These are phyloP conservation scores for Tolypocladium tropicale DNA, from an alignment of 2,329 filamentous ascomycete genomes.

Conservation along the genomic window DNA sequence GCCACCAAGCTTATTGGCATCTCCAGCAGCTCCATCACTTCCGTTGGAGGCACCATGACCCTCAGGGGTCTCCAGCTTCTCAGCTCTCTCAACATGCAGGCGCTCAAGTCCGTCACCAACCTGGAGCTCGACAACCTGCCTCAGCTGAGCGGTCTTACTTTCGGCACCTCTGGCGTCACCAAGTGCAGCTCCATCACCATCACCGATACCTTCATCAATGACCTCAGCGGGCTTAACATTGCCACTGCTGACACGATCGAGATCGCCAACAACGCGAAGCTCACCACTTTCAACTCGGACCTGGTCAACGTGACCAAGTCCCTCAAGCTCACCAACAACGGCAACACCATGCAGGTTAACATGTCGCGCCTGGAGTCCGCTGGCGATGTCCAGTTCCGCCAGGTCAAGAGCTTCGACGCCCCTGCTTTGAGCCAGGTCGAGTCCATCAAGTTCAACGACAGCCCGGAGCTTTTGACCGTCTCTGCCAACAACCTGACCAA, in stretches of 20 bases:
- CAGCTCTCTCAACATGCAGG: slow-evolving; percentile 53
- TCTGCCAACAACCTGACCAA: slow-evolving; percentile 49
- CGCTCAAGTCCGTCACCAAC: slow-evolving; percentile 52
- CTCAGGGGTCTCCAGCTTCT: slow-evolving; percentile 61
- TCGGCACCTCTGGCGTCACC: slow-evolving; percentile 48
- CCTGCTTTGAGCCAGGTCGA: slow-evolving; percentile 59
- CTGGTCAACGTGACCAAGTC: slow-evolving; percentile 63
- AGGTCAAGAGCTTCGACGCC: slow-evolving; percentile 63
- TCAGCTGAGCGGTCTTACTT: slow-evolving; percentile 36
- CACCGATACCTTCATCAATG: slow-evolving; percentile 74
- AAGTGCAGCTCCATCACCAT: slow-evolving; percentile 62
- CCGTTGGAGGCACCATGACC: slow-evolving; percentile 60
- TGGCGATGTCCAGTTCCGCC: slow-evolving; percentile 47
- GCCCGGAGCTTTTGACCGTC: slow-evolving; percentile 58
- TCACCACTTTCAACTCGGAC: slow-evolving; percentile 66
- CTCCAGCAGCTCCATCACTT: slow-evolving; percentile 46
- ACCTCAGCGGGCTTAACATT: slow-evolving; percentile 73
- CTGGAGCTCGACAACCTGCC: slow-evolving; percentile 68
- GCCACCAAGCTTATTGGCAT: slow-evolving; percentile 49
- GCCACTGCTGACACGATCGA: slow-evolving; percentile 60
- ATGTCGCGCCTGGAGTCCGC: slow-evolving; percentile 67
- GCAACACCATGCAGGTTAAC: slow-evolving; percentile 55
- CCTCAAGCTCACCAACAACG: slow-evolving; percentile 74
- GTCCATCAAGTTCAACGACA: slow-evolving; percentile 76
- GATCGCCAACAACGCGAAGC: slow-evolving; percentile 83